Percentiles rank a stretch among this genome's conserved stretches.
Conservation (phyloP, 257 asterid genomes). For the Nicotiana undulata region DNA sequence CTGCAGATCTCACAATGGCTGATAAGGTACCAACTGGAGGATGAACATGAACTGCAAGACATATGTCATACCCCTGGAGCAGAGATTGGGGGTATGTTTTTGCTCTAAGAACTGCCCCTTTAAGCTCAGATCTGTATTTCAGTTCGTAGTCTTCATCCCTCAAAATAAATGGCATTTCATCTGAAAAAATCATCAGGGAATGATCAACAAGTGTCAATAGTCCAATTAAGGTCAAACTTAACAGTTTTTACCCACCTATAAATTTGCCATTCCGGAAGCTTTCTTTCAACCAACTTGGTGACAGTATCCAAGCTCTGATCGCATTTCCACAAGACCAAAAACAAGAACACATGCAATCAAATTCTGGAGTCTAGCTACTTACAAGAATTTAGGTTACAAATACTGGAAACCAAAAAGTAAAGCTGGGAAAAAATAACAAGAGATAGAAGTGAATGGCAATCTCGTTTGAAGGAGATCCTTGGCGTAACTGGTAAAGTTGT, state of each 20-base stretch:
- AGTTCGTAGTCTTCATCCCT: slow-evolving; percentile 57
- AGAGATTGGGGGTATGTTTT: slow-evolving; percentile 47
- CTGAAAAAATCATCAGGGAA: slow-evolving; percentile 27
- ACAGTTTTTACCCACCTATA: slow-evolving; percentile 42
- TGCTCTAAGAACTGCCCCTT: slow-evolving; percentile 54
- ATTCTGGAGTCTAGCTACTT: neutral
- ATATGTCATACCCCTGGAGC: slow-evolving; percentile 63
- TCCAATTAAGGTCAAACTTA: neutral
- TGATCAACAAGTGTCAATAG: neutral
- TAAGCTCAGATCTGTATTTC: slow-evolving; percentile 50
- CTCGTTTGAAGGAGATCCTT: too few relatives aligned
- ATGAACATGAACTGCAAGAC: slow-evolving; percentile 62
- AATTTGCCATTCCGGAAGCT: slow-evolving; percentile 69
- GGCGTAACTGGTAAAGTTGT: too few relatives aligned
- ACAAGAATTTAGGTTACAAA: neutral
- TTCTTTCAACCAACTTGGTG: slow-evolving; percentile 85
- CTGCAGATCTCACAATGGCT: slow-evolving; percentile 63
- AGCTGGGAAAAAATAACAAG: too few relatives aligned
- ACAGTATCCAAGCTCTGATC: slow-evolving; percentile 80
- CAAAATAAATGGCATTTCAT: slow-evolving; percentile 63
- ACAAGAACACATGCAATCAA: neutral
- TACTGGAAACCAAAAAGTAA: too few relatives aligned
- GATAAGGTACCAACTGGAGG: slow-evolving; percentile 56
- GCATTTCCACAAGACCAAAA: neutral
- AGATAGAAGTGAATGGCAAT: neutral